These are phyloP conservation scores for Venustampulla echinocandica DNA, from an alignment of 495 filamentous ascomycete species.

Conservation along the genomic window DNA sequence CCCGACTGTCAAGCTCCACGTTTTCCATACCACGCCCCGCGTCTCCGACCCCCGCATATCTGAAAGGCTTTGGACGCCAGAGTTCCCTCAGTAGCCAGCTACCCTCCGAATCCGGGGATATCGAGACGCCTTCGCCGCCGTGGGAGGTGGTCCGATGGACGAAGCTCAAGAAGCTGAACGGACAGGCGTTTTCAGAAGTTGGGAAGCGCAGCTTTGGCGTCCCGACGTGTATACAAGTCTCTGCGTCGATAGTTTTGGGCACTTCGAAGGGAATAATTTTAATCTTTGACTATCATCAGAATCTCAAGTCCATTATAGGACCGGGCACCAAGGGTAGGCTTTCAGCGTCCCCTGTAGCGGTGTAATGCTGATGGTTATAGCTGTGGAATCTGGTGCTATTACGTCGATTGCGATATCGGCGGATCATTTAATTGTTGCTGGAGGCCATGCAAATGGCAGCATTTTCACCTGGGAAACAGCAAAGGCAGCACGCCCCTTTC, in stretches of 20 bases:
- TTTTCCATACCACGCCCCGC: conserved; percentile 56
- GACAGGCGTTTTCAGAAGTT: conserved; percentile 86
- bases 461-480: conserved; percentile 97
- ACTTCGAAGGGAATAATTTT: conserved; percentile 91
- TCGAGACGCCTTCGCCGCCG: conserved; percentile 61
- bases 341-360: background rate
- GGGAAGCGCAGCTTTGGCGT: conserved; percentile 88
- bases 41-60: conserved; percentile 62
- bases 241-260: conserved; percentile 81
- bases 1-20: conserved; percentile 56
- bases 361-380: conserved; percentile 36
- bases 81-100: conserved; percentile 53
- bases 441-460: conserved; percentile 78
- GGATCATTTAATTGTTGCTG: conserved; percentile 84
- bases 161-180: conserved; percentile 79
- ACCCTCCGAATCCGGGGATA: conserved; percentile 46
- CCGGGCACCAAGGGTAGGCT: conserved; percentile 80
- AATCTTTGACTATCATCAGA: conserved; percentile 96
- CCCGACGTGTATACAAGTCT: conserved; percentile 84
- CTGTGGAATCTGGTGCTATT: conserved; percentile 82
- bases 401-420: conserved; percentile 85
- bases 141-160: conserved; percentile 99
- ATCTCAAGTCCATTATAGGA: conserved; percentile 84
- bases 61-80: conserved; percentile 65
- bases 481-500: conserved; percentile 71